Conservation (phyloP, 148 eudicot species). For the Limonium bicolor region DNA sequence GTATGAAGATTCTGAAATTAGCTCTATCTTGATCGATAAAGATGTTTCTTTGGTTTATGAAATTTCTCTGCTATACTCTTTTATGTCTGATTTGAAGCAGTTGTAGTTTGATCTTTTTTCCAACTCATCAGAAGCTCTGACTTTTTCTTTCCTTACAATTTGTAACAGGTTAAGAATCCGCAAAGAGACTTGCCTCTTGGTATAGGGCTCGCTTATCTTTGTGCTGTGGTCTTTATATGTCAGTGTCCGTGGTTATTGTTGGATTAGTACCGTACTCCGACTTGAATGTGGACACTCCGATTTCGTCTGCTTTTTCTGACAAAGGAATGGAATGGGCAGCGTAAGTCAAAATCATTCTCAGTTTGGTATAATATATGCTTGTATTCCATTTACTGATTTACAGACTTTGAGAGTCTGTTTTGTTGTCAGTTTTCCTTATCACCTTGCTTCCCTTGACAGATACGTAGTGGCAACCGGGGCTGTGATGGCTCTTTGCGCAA, state of each 20-base stretch:
- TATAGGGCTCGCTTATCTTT: slow-evolving; percentile 38
- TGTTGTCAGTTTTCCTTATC: not conserved
- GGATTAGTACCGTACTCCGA: slow-evolving; percentile 52
- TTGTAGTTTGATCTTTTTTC: not conserved
- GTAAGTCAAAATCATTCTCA: slow-evolving; percentile 20
- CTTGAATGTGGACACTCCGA: slow-evolving; percentile 57
- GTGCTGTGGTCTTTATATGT: slow-evolving; percentile 53
- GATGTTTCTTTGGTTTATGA: not conserved
- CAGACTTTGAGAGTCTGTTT: too few species aligned
- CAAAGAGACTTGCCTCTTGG: slow-evolving; percentile 57
- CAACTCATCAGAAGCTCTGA: not conserved
- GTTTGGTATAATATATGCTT: not conserved
- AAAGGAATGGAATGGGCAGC: slow-evolving; percentile 60
- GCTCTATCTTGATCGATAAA: not conserved
- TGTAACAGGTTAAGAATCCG: slow-evolving; percentile 45
- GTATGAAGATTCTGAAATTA: slow-evolving; percentile 5
- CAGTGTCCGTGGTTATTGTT: slow-evolving; percentile 47
- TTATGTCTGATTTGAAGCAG: not conserved
- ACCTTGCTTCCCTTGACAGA: slow-evolving; percentile 14
- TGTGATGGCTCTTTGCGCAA: slow-evolving; percentile 50
- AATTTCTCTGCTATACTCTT: not conserved
- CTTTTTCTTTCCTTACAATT: not conserved
- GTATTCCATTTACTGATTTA: not conserved
- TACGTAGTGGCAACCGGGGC: slow-evolving; percentile 56
- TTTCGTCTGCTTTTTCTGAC: slow-evolving; percentile 55